Evolutionary conservation across 1,139 yeast species (phyloP).

Genomic region (Diutina sp.): DNA sequence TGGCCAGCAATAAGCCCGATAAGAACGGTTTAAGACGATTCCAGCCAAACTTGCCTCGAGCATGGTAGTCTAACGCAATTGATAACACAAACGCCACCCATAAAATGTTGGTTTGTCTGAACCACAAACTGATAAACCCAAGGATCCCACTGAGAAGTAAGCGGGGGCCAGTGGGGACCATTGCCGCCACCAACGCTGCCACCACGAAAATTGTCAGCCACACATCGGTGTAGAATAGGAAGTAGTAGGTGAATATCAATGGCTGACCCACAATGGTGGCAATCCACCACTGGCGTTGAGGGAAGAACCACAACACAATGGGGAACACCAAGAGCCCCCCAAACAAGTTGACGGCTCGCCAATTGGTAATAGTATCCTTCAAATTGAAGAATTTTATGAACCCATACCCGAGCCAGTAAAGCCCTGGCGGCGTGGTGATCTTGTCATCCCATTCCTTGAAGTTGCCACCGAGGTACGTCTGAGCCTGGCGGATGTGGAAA

Average conservation of each 20-base stretch:
- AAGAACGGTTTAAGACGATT: neutral
- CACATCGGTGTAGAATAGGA: constrained; percentile 81
- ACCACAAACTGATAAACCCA: constrained; percentile 37
- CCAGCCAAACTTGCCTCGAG: constrained; percentile 1
- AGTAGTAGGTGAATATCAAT: constrained; percentile 56
- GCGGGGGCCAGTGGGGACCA: constrained; percentile 9
- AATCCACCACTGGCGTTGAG: constrained; percentile 3
- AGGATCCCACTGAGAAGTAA: constrained; percentile 33
- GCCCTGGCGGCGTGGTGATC: constrained; percentile 95
- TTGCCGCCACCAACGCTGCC: constrained; percentile 25
- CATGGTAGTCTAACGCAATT: constrained; percentile 38
- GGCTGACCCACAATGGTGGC: constrained; percentile 36
- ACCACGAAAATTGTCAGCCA: constrained; percentile 74
- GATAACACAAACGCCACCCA: constrained; percentile 66
- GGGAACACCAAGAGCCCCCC: constrained; percentile 55
- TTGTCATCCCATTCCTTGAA: constrained; percentile 72
- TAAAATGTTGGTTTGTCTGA: constrained; percentile 83
- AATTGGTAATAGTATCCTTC: constrained; percentile 8
- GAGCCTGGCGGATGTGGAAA: constrained; percentile 76
- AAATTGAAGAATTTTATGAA: constrained; percentile 19
- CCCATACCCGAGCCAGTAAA: constrained; percentile 52
- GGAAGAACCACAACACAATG: constrained; percentile 11
- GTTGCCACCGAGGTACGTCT: constrained; percentile 46
- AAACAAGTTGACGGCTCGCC: constrained; percentile 47
- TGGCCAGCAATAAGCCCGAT: neutral